Evolutionary conservation across 768 basidiomycete species (phyloP), one percentile per base, ranked within the genome.

Genomic region (Boletus subcaerulescens): DNA sequence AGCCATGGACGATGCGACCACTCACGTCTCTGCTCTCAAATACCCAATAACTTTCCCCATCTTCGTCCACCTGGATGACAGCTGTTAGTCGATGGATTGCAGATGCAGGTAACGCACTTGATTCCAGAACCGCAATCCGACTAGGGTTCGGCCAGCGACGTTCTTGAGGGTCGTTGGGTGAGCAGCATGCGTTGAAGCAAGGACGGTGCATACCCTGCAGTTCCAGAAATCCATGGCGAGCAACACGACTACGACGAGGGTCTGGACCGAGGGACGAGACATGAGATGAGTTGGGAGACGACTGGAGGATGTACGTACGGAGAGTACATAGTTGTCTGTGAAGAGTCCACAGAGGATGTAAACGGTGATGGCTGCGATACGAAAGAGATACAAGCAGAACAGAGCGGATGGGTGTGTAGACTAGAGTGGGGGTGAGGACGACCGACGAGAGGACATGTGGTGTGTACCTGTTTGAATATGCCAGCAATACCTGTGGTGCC

Each of bases 191-290:
- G 35, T 24, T 2, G 6, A 8, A 47, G 14, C 11, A 13, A 45
- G 45, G 20, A 51, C 10, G 36, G 45, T 29, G 56, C 83, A 56
- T 65, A 93, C 92, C 69, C 94, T 78, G 61, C 92, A 93, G 64
- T 96, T 98, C 97, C 96, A 99, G 71, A 99, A 99, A 74, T 99
- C 97, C 83, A 96, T 89, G 0, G 95, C 90, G 24, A 99, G 82
- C 15, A 99, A 77, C 2, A 98, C 86, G 20, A 98, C 97, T 0
- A 98, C 96, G 10, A 83, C 72, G 4, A 99, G 95, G 24, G 94
- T 96, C 85, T 87, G 64, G 22, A 53, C 29, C 20, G 36, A 46
- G 24, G 24, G 26, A 48, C 41, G 45, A 20, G 17, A 36, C 22
- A 40, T 50, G 41, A 51, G 52, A 48, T 20, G 50, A 18, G 42